Conservation (phyloP, 2,329 filamentous ascomycete genomes). For the Myriosclerotinia curreyana region DNA sequence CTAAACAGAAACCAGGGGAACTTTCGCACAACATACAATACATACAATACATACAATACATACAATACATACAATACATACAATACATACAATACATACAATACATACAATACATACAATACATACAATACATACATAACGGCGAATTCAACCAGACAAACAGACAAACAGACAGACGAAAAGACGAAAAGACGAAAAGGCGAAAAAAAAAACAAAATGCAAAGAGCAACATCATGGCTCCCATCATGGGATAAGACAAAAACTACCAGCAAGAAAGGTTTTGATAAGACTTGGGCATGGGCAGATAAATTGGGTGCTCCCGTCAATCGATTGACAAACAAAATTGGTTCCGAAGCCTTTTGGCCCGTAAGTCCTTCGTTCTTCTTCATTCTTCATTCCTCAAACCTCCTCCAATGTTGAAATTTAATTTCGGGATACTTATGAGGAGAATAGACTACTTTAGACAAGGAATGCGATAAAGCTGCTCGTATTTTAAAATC, state of each 20-base stretch:
- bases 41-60: too few relatives aligned
- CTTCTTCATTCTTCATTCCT: neutral
- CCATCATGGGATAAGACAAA: constrained; percentile 54
- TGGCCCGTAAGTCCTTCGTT: constrained; percentile 54
- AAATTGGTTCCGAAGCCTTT: constrained; percentile 75
- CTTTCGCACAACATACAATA: constrained; percentile 18
- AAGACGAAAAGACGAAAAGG: too few relatives aligned
- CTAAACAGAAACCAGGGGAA: constrained; percentile 17
- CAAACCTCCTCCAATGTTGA: too few relatives aligned
- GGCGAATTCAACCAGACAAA: constrained; percentile 29
- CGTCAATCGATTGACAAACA: constrained; percentile 78
- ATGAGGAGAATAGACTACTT: constrained; percentile 47
- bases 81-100: too few relatives aligned
- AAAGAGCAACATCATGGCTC: constrained; percentile 38
- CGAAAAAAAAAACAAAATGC: constrained; percentile 39
- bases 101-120: too few relatives aligned
- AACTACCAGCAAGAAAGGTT: constrained; percentile 59
- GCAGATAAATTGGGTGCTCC: constrained; percentile 68
- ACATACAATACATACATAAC: constrained; percentile 24
- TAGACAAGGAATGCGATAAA: constrained; percentile 89
- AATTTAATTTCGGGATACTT: neutral
- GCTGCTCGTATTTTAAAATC: constrained; percentile 83
- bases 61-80: too few relatives aligned
- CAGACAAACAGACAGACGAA: too few relatives aligned
- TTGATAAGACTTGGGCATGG: constrained; percentile 69